Evolutionary conservation across 257 asterid genomes (phyloP), one percentile per base, ranked within the genome.

Genomic region (Forsythia viridissima): DNA sequence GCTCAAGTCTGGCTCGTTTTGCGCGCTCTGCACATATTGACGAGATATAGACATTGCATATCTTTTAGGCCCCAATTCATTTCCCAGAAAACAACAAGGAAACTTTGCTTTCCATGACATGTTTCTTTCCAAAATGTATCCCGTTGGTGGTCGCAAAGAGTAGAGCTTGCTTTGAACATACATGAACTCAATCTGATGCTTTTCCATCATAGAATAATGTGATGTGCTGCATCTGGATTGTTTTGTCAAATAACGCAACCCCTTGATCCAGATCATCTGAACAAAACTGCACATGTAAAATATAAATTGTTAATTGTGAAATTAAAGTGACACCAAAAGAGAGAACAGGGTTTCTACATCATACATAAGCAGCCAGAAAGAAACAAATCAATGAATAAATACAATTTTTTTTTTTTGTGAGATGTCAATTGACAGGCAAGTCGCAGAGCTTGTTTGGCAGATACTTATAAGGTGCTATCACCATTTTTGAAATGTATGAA

Each of bases 221-320:
- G 77, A 73, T 72, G 76, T 46, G 78, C 76, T 82, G 82, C 84
- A 80, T 71, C 80, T 84, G 72, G 84, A 76, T 72, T 46, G 84
- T 80, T 83, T 84, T 51, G 78, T 72, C 71, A 86, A 80, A 78
- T 80, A 66, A 77, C 80, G 71, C 84, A 85, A 81, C 74, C 83
- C 85, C 84, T 79, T 85, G 69, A 77, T 66, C 92, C 91, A 82
- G 84, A 81, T 86, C 96, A 89, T 91, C 92, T 87, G 73, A 75
- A 72, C 83, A 80, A 82, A 30, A 80, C 73, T 75, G 84, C 74
- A 84, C 59, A 44, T 42, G 70, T 43, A 30, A 72, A 68, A 70
- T 20, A 70, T 57, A 57, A 51, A 44, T 30, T 76, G 65, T 81
- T 63, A 69, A 69, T 48, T 46, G 9, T 70, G 69, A 51, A 37